A percentile compares a stretch with the other conserved stretches of the same genome.
Evolutionary conservation across 805 yeast genomes (phyloP).

Genomic region (Saccharomyces cerevisiae): DNA sequence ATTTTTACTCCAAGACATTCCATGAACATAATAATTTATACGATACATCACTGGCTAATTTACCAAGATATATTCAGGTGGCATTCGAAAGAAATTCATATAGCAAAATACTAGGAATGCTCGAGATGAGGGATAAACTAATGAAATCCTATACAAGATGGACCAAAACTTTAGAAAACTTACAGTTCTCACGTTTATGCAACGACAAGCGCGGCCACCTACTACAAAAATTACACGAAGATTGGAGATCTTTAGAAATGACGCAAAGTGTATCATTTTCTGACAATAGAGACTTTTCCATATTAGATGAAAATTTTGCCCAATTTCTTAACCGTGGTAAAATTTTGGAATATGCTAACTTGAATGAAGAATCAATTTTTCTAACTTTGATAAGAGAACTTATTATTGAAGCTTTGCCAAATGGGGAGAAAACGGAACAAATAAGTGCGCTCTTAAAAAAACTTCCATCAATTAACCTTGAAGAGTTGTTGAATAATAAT

Average conservation of each 20-base stretch:
- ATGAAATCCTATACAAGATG: slow-evolving; percentile 42
- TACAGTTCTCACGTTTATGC: slow-evolving; percentile 24
- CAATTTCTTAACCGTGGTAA: neutral
- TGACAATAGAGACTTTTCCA: slow-evolving; percentile 25
- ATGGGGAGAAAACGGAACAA: slow-evolving; percentile 5
- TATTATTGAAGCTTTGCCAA: slow-evolving; percentile 15
- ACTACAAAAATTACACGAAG: slow-evolving; percentile 11
- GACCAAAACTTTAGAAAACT: slow-evolving; percentile 18
- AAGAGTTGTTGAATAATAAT: neutral
- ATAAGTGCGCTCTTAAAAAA: slow-evolving; percentile 7
- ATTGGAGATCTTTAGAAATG: slow-evolving; percentile 31
- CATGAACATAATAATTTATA: slow-evolving; percentile 41
- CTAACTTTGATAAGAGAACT: slow-evolving; percentile 16
- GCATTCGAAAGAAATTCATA: slow-evolving; percentile 55
- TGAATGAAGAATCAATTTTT: slow-evolving; percentile 10
- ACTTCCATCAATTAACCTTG: neutral
- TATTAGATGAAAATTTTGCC: slow-evolving; percentile 11
- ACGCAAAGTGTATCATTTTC: slow-evolving; percentile 6
- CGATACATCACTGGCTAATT: slow-evolving; percentile 39
- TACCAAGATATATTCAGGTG: slow-evolving; percentile 41
- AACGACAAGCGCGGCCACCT: slow-evolving; percentile 24
- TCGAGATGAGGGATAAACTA: slow-evolving; percentile 50
- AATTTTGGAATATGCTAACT: slow-evolving; percentile 10
- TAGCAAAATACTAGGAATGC: slow-evolving; percentile 59
- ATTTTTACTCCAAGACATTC: slow-evolving; percentile 25